Evolutionary conservation across 257 asterid genomes (phyloP).

Genomic region (Solanum chaucha): DNA sequence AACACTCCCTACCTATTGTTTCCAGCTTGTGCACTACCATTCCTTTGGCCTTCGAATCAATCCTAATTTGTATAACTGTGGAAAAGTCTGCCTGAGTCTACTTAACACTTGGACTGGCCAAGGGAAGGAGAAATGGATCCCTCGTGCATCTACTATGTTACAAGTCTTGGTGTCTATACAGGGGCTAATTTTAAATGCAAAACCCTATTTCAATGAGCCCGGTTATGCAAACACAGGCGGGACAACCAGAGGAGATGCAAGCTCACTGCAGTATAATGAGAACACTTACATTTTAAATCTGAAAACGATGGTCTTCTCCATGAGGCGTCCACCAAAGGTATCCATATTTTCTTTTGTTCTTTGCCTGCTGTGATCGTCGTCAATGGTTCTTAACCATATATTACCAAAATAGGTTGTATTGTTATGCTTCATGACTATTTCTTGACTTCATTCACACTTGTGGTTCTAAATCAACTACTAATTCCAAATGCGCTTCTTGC

Average conservation of each 20-base stretch:
- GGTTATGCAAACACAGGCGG: conserved; percentile 49
- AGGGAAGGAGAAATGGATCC: conserved; percentile 74
- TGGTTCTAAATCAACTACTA: background rate
- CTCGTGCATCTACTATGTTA: conserved; percentile 59
- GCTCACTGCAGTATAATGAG: conserved; percentile 56
- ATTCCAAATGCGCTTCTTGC: background rate
- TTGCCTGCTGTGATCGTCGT: background rate
- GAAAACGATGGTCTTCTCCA: conserved; percentile 68
- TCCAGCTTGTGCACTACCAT: conserved; percentile 77
- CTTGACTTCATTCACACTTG: background rate
- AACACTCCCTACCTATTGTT: conserved; percentile 5
- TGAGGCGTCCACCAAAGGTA: conserved; percentile 92
- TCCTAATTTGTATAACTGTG: conserved; percentile 71
- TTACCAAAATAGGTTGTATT: background rate
- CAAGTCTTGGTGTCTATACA: conserved; percentile 96
- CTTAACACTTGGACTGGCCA: conserved; percentile 86
- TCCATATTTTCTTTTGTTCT: background rate
- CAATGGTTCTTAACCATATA: background rate
- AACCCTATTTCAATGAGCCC: conserved; percentile 92
- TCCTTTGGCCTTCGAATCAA: conserved; percentile 88
- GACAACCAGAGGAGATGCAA: conserved; percentile 40
- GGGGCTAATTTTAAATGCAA: conserved; percentile 82
- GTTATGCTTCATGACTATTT: background rate
- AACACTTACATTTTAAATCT: conserved; percentile 50
- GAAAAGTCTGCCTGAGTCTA: conserved; percentile 95